Percentiles rank a stretch among this genome's conserved stretches.
Evolutionary conservation across 73 alveolate species (phyloP).

Genomic region (Stentor roeselii): DNA sequence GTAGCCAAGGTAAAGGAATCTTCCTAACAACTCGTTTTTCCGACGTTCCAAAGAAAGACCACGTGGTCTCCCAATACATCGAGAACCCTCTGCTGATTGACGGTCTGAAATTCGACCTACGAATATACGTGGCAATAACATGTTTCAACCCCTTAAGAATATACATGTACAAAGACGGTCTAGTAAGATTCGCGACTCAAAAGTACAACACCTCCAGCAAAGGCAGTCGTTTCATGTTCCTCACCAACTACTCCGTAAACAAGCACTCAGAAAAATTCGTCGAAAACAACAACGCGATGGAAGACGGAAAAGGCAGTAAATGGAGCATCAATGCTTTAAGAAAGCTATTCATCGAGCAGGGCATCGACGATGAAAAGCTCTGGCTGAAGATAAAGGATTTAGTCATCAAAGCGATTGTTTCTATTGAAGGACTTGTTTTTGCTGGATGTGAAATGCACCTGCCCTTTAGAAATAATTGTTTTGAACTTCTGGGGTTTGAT

Average conservation of each 20-base stretch:
- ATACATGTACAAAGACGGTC: slow-evolving; percentile 88
- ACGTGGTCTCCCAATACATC: slow-evolving; percentile 73
- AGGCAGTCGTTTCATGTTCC: slow-evolving; percentile 42
- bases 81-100: slow-evolving; percentile 82
- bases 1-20: slow-evolving; percentile 91
- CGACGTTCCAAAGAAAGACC: slow-evolving; percentile 53
- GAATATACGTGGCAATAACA: slow-evolving; percentile 87
- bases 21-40: slow-evolving; percentile 54
- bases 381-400: slow-evolving; percentile 74
- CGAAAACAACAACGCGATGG: slow-evolving; percentile 66
- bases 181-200: slow-evolving; percentile 91
- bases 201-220: slow-evolving; percentile 59
- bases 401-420: slow-evolving; percentile 75
- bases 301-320: slow-evolving; percentile 82
- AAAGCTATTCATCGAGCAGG: slow-evolving; percentile 37
- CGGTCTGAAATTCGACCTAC: slow-evolving; percentile 89
- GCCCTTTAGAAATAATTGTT: slow-evolving; percentile 77
- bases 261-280: slow-evolving; percentile 45
- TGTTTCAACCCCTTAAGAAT: slow-evolving; percentile 82
- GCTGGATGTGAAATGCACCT: slow-evolving; percentile 80
- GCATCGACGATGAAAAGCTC: slow-evolving; percentile 37
- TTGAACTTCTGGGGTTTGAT: slow-evolving; percentile 92
- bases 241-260: slow-evolving; percentile 65
- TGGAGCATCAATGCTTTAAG: slow-evolving; percentile 63
- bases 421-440: slow-evolving; percentile 64